Evolutionary conservation across 768 basidiomycete species (phyloP), one percentile per base, ranked within the genome.

Genomic region (Amanita exitialis): DNA sequence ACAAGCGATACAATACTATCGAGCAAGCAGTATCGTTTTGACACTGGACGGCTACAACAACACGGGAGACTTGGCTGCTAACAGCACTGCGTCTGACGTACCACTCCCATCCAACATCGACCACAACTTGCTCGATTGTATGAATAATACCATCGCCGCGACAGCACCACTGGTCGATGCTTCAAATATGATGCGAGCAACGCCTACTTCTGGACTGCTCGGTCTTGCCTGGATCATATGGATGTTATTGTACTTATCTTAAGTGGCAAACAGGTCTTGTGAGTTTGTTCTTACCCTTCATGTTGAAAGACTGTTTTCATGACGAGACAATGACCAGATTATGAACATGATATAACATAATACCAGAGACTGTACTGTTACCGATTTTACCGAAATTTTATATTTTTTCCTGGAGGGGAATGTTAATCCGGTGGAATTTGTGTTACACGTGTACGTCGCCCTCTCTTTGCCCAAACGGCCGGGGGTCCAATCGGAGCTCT

Each of bases 11-110:
- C 77, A 85, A 52, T 86, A 86, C 61, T 86, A 80, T 58, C 79
- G 83, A 27, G 77, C 80, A 1, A 82, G 80, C 58, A 82, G 75
- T 41, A 71, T 83, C 34, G 76, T 74, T 2, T 67, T 86, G 21
- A 74, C 80, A 1, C 66, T 85, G 3, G 78, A 86, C 49, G 78
- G 78, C 0, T 85, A 86, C 59, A 84, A 86, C 57, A 75, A 86
- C 54, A 79, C 80, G 0, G 77, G 72, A 5, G 74, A 68, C 3
- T 62, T 78, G 21, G 63, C 61, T 34, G 56, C 61, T 1, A 66
- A 77, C 16, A n/a, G 36, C 15, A 62, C 69, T 6, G 74, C 68
- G 0, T 62, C 75, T 0, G 69, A 77, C 50, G 67, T 74, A 0
- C 71, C 80, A 0, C 66, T 87, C 1, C 83, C 82, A 1, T 61